Percentiles rank a stretch among this genome's conserved stretches.
These are phyloP conservation scores for Xylariaceae sp. DNA, from an alignment of 2,329 filamentous ascomycete species.

Conservation along the genomic window DNA sequence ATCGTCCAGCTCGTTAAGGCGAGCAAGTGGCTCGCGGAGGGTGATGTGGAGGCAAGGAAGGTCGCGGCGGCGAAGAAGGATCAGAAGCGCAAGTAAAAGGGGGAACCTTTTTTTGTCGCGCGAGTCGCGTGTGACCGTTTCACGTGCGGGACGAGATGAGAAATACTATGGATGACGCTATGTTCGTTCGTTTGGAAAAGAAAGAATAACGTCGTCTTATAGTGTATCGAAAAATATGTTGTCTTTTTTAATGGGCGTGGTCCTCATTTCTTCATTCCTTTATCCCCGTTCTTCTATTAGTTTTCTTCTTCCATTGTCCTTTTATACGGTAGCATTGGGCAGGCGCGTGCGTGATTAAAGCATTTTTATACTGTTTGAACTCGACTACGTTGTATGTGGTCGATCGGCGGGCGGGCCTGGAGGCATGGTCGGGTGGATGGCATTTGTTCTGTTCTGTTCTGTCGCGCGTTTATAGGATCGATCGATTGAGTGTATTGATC, in stretches of 20 bases:
- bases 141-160: not conserved
- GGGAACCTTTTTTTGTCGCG: not conserved
- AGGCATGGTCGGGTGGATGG: no score
- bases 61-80: conserved; percentile 41
- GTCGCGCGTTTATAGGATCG: not conserved
- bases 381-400: no score
- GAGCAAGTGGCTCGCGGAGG: conserved; percentile 85
- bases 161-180: not conserved
- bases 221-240: not conserved
- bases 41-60: conserved; percentile 66
- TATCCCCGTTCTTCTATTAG: not conserved
- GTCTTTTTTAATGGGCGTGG: not conserved
- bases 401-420: no score
- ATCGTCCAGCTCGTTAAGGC: conserved; percentile 91
- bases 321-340: conserved; percentile 16
- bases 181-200: not conserved
- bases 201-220: not conserved
- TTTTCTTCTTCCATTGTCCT: not conserved
- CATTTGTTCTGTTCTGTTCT: no score
- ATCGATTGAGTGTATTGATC: no score
- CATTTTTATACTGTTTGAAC: no score
- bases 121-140: no score
- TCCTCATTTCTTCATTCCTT: conserved; percentile 1
- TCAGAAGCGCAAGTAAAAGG: conserved; percentile 18
- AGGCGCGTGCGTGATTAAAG: conserved; percentile 10